Evolutionary conservation across 805 yeast genomes (phyloP), one percentile per base, ranked within the genome.

Genomic region (Isabelozyma heimii): DNA sequence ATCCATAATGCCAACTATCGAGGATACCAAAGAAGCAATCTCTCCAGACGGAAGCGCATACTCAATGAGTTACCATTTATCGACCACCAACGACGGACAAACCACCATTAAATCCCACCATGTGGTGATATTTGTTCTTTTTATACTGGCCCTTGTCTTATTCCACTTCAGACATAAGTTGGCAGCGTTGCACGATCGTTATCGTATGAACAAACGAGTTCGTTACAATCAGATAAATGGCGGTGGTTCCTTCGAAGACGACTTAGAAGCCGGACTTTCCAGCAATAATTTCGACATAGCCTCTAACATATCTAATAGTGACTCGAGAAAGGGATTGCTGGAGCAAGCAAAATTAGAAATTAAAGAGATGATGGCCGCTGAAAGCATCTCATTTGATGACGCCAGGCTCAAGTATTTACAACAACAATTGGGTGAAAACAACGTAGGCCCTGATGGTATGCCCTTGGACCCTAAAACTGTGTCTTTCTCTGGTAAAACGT

Each of bases 381-480:
- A 77, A 45, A 61, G 70, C 35, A 52, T 86, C 27, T 58, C 79
- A 1, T 88, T 88, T 60, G 95, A 88, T 61, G 81, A 81, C 40
- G 95, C 96, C 0, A 71, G 96, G 51, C 62, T 79, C 3, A 58
- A 73, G 47, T 84, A 78, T 58, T 76, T 81, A 5, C 72, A 69
- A 45, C 53, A 62, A 13, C 67, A 67, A 52, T 73, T 88, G 61
- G 68, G 70, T 1, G 62, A 69, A 13, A 77, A 85, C 59, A 76
- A 73, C 9, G 82, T 87, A 33, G 85, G 79, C 2, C 75, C 81
- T 0, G 84, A 85, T 61, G 92, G 92, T 0, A 64, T 79, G 44
- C 91, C 91, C 0, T 53, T 73, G 38, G 91, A 86, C 53, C 89
- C 91, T 1, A 80, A 77, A 53, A 77, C 85, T 1, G 81, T 84